These are phyloP conservation scores for Cercospora sp. DNA, from an alignment of 2,329 filamentous ascomycete genomes.

Conservation along the genomic window DNA sequence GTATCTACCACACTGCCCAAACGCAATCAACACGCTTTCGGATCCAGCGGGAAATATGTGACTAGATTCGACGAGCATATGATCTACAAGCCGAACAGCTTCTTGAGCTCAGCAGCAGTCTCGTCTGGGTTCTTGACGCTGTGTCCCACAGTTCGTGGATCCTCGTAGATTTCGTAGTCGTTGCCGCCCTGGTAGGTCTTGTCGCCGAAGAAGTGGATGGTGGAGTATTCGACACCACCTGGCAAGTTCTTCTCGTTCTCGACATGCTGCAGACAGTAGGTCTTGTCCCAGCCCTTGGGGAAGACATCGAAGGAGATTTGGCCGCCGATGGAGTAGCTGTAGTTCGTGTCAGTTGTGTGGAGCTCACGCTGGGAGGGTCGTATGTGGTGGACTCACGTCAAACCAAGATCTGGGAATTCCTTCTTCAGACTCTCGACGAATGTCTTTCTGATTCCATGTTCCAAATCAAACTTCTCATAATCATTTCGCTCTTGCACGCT, in stretches of 20 bases:
- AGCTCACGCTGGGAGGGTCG: neutral
- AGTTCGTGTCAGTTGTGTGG: neutral
- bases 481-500: slow-evolving; percentile 75
- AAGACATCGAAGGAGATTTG: slow-evolving; percentile 99
- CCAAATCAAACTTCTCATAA: slow-evolving; percentile 78
- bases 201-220: slow-evolving; percentile 97
- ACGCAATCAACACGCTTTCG: neutral
- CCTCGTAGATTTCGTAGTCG: slow-evolving; percentile 89
- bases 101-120: slow-evolving; percentile 75
- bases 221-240: slow-evolving; percentile 75
- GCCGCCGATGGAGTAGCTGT: slow-evolving; percentile 86
- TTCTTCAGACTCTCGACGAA: slow-evolving; percentile 77
- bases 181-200: slow-evolving; percentile 91
- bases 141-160: slow-evolving; percentile 81
- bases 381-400: slow-evolving; percentile 66
- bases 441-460: slow-evolving; percentile 71
- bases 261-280: slow-evolving; percentile 87
- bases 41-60: neutral
- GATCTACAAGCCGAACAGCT: slow-evolving; percentile 61
- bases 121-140: slow-evolving; percentile 78
- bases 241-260: slow-evolving; percentile 69
- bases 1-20: neutral
- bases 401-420: slow-evolving; percentile 76
- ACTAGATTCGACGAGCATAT: neutral
- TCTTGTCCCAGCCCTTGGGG: slow-evolving; percentile 97